Base-by-base conservation (phyloP, 2,329 filamentous ascomycete species). In the Emergomyces pasteurianus region DNA sequence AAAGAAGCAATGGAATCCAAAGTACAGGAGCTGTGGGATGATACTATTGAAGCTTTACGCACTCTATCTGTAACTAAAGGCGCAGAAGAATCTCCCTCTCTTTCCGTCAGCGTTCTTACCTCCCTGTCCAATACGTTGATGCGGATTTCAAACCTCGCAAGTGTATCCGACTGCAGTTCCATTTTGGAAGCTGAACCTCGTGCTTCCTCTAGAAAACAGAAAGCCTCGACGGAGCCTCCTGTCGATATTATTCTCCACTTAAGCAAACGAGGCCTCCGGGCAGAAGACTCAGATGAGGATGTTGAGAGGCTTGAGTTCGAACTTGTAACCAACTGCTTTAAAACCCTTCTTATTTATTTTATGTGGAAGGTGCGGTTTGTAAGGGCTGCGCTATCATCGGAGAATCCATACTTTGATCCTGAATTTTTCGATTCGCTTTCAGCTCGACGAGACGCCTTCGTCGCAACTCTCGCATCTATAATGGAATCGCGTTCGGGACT, bases 1-100 rank as follows among this genome's bases (percentile, higher is more conserved):
- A 88, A 92, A 66, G 94, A 99, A 68, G 78, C 90, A 14, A 87
- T 91, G 1, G 88, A 94, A 64, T 83, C 81, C 69, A 95, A 92
- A 71, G 78, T 97, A 10, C 84, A 88, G 31, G 80, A 85, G 50
- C 78, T 97, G 6, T 97, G 94, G 91, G 91, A 96, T 65, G 89
- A 91, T 65, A 84, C 86, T 5, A 81, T 90, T 59, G 86, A 87
- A 66, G 83, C 87, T 1, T 81, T 99, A 43, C 82, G 86, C 61
- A 83, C 85, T 62, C 83, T 94, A 60, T 83, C 87, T 63, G 83
- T 85, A 67, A 86, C 84, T 21, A 86, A 85, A 65, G 86, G 90
- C 64, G 81, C 95, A 21, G 54, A 55, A 14, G 62, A 61, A 31
- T 58, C 2, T 10, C 28, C 42, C 21, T 38, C 86, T 61, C 78